Conservation (phyloP, 768 basidiomycete genomes). For the Mycena metata region DNA sequence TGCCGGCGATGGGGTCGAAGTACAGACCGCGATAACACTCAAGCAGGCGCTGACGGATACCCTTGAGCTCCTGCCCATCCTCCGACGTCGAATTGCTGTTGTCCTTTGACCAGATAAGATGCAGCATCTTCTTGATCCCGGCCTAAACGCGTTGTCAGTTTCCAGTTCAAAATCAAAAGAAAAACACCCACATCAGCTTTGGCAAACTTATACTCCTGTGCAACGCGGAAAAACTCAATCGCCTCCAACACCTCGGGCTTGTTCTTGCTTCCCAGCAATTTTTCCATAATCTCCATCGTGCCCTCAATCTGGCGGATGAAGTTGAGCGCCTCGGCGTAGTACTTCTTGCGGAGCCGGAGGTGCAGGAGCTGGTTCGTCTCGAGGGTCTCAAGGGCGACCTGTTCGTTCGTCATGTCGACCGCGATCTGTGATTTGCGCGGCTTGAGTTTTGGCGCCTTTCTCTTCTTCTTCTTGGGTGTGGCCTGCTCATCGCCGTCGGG, state of each 20-base stretch:
- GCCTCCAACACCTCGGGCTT: conserved; percentile 87
- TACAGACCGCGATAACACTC: conserved; percentile 92
- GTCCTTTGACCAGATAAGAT: conserved; percentile 97
- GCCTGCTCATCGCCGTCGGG: conserved; percentile 48
- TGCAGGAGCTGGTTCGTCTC: conserved; percentile 75
- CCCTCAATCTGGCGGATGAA: conserved; percentile 77
- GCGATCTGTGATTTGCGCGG: conserved; percentile 80
- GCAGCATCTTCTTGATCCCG: conserved; percentile 96
- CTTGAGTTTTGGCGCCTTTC: conserved; percentile 61
- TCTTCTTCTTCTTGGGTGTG: conserved; percentile 54
- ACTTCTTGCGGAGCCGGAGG: conserved; percentile 84
- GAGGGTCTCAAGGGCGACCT: conserved; percentile 77
- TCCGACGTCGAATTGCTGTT: conserved; percentile 80
- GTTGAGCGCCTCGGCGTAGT: conserved; percentile 85
- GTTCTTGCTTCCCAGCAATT: conserved; percentile 88
- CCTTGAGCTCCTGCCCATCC: conserved; percentile 82
- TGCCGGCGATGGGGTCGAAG: conserved; percentile 84
- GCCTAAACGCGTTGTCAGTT: conserved; percentile 57
- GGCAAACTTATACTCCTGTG: conserved; percentile 85
- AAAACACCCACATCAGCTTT: conserved; percentile 72
- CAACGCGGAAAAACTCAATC: conserved; percentile 91
- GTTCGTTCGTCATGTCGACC: conserved; percentile 78
- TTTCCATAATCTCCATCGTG: conserved; percentile 79
- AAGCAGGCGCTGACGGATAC: conserved; percentile 86
- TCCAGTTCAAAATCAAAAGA: not conserved